Percentiles rank a stretch among this genome's conserved stretches.
Evolutionary conservation across 441 rosid genomes (phyloP).

Genomic region (Dalechampia spathulata): DNA sequence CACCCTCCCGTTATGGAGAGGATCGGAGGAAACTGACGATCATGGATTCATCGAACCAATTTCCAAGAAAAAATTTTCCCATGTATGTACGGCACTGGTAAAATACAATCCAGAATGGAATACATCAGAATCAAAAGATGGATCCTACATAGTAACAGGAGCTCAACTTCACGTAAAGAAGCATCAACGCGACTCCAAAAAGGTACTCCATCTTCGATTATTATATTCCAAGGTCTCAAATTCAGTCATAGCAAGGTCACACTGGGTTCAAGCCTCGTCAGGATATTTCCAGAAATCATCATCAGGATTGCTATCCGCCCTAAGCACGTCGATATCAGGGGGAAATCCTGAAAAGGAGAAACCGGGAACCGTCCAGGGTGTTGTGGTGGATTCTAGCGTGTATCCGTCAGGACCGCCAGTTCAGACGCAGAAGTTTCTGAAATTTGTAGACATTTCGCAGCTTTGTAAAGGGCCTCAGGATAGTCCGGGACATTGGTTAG

Average conservation of each 20-base stretch:
- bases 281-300: slow-evolving; percentile 57
- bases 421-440: slow-evolving; percentile 55
- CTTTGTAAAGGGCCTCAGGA: slow-evolving; percentile 70
- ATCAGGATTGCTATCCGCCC: slow-evolving; percentile 53
- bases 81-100: slow-evolving; percentile 68
- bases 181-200: slow-evolving; percentile 49
- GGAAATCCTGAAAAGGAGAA: slow-evolving; percentile 34
- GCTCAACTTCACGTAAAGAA: slow-evolving; percentile 69
- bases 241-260: slow-evolving; percentile 34
- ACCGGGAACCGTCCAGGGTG: slow-evolving; percentile 17
- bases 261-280: slow-evolving; percentile 49
- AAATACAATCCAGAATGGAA: slow-evolving; percentile 51
- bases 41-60: slow-evolving; percentile 51
- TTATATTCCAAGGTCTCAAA: slow-evolving; percentile 50
- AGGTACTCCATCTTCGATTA: slow-evolving; percentile 70
- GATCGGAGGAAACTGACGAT: slow-evolving; percentile 40
- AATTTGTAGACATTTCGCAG: slow-evolving; percentile 67
- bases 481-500: slow-evolving; percentile 90
- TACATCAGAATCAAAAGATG: slow-evolving; percentile 18
- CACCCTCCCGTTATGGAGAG: slow-evolving; percentile 38
- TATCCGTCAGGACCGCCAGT: slow-evolving; percentile 82
- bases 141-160: slow-evolving; percentile 76
- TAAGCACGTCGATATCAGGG: slow-evolving; percentile 45
- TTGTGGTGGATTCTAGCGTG: slow-evolving; percentile 67
- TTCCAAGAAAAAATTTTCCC: slow-evolving; percentile 52